phyloP scores from a whole-genome alignment of 2,329 filamentous ascomycete genomes.

The Alternaria angustiovoidea region DNA sequence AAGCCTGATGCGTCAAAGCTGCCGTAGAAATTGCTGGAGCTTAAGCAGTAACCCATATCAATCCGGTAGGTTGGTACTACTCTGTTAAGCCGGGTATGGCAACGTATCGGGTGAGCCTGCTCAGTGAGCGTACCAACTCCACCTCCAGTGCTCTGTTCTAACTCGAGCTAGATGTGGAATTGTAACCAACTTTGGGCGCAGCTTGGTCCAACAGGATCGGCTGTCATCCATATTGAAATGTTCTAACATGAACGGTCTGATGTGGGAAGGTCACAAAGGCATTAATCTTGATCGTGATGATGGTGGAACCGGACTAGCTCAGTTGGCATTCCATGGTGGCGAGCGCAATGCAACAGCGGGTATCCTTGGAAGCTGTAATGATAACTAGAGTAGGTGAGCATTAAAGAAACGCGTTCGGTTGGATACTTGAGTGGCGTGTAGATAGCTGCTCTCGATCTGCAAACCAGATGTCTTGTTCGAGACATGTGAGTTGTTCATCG shows the following conservation, averaged over 20 bases:
- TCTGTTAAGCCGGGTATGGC: background rate
- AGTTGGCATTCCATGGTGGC: background rate
- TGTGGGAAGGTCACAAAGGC: background rate
- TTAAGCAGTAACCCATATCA: background rate
- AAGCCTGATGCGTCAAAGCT: background rate
- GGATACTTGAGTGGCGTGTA: background rate
- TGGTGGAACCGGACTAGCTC: background rate
- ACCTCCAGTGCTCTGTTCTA: background rate
- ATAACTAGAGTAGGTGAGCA: background rate
- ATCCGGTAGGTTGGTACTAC: background rate
- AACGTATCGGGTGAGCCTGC: background rate
- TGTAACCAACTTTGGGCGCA: background rate
- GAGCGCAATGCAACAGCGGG: background rate
- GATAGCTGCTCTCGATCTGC: background rate
- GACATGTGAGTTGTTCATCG: slow-evolving; percentile 2
- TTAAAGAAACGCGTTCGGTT: background rate
- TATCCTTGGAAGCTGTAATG: background rate
- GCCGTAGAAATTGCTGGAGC: slow-evolving; percentile 1
- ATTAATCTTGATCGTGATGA: background rate
- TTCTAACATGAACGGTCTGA: background rate
- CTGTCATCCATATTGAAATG: background rate
- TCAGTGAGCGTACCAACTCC: background rate
- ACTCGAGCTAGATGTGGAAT: background rate
- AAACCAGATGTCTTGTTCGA: background rate
- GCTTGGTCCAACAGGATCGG: background rate